These are phyloP conservation scores for Russula emetica DNA, from an alignment of 768 basidiomycete species.

Conservation along the genomic window DNA sequence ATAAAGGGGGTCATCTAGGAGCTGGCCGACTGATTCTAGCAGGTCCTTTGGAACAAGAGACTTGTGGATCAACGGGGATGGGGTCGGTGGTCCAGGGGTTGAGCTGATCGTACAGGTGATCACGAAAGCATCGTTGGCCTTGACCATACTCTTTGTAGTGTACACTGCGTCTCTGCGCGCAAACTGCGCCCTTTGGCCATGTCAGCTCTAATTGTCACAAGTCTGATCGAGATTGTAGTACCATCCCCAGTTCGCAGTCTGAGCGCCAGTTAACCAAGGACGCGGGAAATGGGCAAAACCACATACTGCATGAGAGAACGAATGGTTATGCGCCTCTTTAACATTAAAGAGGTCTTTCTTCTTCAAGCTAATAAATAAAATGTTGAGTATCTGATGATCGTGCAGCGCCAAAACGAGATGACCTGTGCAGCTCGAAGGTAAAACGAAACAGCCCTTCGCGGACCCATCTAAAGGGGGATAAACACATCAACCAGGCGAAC, in stretches of 20 bases:
- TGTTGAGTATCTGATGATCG: slow-evolving; percentile 2
- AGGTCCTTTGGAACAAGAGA: slow-evolving; percentile 62
- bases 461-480: slow-evolving; percentile 55
- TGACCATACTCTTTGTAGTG: slow-evolving; percentile 50
- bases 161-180: slow-evolving; percentile 67
- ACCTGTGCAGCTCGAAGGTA: slow-evolving; percentile 77
- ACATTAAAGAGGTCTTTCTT: slow-evolving; percentile 52
- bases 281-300: too few species aligned
- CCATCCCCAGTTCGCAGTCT: slow-evolving; percentile 91
- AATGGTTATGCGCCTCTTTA: slow-evolving; percentile 80
- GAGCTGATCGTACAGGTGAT: slow-evolving; percentile 77
- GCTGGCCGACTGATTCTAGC: slow-evolving; percentile 63
- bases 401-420: slow-evolving; percentile 20
- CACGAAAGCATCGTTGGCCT: slow-evolving; percentile 61
- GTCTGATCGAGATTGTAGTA: slow-evolving; percentile 32
- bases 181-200: slow-evolving; percentile 62
- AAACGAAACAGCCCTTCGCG: slow-evolving; percentile 84
- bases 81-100: slow-evolving; percentile 49
- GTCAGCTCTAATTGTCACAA: slow-evolving; percentile 11
- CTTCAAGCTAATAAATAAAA: slow-evolving; percentile 34
- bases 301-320: slow-evolving; percentile 65
- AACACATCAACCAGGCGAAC: neutral
- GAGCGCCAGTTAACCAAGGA: slow-evolving; percentile 1
- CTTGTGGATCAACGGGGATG: slow-evolving; percentile 42
- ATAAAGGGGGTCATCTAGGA: slow-evolving; percentile 78